Evolutionary conservation across 2,329 filamentous ascomycete genomes (phyloP), one percentile per base, ranked within the genome.

Genomic region (Cladosporium cucumerinum): DNA sequence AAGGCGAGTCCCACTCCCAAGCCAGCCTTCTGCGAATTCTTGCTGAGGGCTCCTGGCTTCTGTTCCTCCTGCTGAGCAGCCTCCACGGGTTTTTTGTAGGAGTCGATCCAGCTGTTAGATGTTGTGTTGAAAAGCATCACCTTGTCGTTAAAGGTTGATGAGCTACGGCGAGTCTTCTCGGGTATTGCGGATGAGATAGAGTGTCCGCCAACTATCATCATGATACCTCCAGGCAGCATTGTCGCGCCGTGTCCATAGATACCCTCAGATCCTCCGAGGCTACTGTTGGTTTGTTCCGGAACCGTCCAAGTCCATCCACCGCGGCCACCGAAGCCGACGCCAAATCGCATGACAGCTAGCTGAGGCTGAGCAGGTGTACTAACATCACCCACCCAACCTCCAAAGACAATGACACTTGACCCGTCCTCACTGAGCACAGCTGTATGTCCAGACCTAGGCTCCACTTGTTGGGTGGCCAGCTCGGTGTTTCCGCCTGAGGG

Each of bases 371-470:
- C 95, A 1, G 93, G 85, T 34, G 87, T 89, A 10, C 81, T 84
- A 0, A 90, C 82, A 72, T 96, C 88, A 3, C 93, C 94, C 5
- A 97, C 92, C 95, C 95, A 99, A 1, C 95, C 95, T 23, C 95
- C 95, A 66, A 93, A 83, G 1, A 99, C 80, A 48, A 97, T 80
- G 10, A 98, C 81, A n/a, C 85, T 87, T 28, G 81, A 85, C 0
- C 93, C 93, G 72, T 96, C 92, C 61, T 89, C 85, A 30, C 87
- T 91, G 5, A 97, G 79, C 1, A 97, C 85, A 0, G 94, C 88
- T 0, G 91, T 93, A 74, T 99, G 95, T 0, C 95, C 95, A 4
- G 93, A 97, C 63, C 95, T 84, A 43, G 92, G 92, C 69, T 96
- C 90, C 7, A 96, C 82, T 0, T 77, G 77, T 30, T 57, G 51